Base-by-base conservation (phyloP, 1,284 basidiomycete species). In the Xanthoconium separans region DNA sequence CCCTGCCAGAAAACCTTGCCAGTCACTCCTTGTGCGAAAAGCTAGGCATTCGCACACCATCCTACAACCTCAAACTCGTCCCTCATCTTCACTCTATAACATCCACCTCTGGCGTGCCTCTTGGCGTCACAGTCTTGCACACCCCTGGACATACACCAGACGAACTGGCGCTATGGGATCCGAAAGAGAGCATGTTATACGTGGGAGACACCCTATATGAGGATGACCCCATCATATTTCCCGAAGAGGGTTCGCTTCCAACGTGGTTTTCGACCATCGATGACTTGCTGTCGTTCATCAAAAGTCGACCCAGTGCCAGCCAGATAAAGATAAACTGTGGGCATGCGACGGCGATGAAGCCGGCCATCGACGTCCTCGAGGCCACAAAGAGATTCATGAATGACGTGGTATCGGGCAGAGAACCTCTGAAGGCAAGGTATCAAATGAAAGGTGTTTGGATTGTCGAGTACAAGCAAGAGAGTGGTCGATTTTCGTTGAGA, bases 91-190 rank as follows among this genome's bases (percentile, higher is more conserved):
- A 72, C 53, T 50, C 56, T 24, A 67, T 75, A 47, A 42, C 52
- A 2, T 62, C 60, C 27, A 63, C 53, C 13, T n/a, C 50, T 31
- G 46, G 39, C 9, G 16, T 62, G 7, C 58, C 65, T 6, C 63
- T 74, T 2, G 75, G 73, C 0, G 56, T 82, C 29, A 71, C 58
- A 4, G 65, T 82, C 46, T 69, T 83, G 47, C 81, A 83, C 55
- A 81, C 79, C 0, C 80, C 80, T 0, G 80, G 81, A 18, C 81
- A 83, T 53, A 82, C 77, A 0, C 82, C 81, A 6, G 82, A 83
- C 64, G 76, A 82, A 57, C 64, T 82, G 18, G 80, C 79, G 1
- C 51, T 81, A 6, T 83, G 80, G 69, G 78, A 82, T 49, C 66
- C 62, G 13, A 61, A 58, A 4, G 80, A 82, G 49, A 65, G 65